Base-by-base conservation (phyloP, 1,139 yeast genomes). In the Blastobotrys elegans region DNA sequence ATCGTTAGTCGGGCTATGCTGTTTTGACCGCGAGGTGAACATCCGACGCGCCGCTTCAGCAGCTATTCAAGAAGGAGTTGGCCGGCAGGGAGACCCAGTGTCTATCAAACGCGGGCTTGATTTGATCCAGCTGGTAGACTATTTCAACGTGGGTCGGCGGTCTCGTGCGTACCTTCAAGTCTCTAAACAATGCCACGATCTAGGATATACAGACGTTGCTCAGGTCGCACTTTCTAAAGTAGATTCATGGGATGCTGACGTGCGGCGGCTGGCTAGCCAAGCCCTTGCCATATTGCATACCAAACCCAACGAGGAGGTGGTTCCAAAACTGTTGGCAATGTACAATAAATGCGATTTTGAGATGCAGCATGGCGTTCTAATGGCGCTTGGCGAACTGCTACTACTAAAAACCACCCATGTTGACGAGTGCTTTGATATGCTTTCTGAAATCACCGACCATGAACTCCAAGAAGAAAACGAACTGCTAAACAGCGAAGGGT, bases 1-100 rank as follows among this genome's bases (percentile, higher is more conserved):
- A 53, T 49, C 60, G 6, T 61, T 87, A 24, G 60, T 85, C 2
- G 64, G 72, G 16, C 73, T 79, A 1, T 67, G 82, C 13, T 72
- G 86, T 40, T 82, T 83, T 59, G 97, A 90, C 61, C 67, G 74
- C 22, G 96, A 89, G 47, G 70, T 87, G 26, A 73, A 82, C 49
- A 77, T 89, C 13, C 71, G 96, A 50, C 72, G 95, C 49, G 92
- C 97, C 29, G 84, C 90, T 0, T 72, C 88, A 11, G 96, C 97
- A 0, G 94, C 95, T 0, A 60, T 88, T 3, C 97, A 90, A 61
- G 97, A 90, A 59, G 74, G 85, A 8, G 64, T 87, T 2, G 97
- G 97, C 0, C 69, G 97, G 38, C 82, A 80, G 60, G 53, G 52
- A 41, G 47, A 53, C 48, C 38, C 64, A 56, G 60, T 50, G 17